These are phyloP conservation scores for Pochonia chlamydosporia DNA, from an alignment of 2,329 filamentous ascomycete species.

Conservation along the genomic window DNA sequence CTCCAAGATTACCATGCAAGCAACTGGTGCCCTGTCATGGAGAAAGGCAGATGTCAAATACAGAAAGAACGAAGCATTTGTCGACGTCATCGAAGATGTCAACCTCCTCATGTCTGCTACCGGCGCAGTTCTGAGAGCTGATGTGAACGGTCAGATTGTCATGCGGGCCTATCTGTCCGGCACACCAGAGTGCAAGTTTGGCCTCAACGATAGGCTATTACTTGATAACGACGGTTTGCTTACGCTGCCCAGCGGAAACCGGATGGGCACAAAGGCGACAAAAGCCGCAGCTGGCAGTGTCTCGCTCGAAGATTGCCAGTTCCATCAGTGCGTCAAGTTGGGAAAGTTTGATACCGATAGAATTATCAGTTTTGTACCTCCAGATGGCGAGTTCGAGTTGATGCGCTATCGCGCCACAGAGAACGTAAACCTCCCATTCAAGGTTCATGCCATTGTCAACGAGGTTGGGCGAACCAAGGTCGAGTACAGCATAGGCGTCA, in stretches of 20 bases:
- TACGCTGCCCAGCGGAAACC: conserved; percentile 66
- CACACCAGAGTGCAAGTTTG: conserved; percentile 98
- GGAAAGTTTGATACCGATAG: conserved; percentile 95
- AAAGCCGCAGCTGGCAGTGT: conserved; percentile 94
- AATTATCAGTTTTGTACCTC: conserved; percentile 94
- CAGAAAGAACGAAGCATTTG: conserved; percentile 98
- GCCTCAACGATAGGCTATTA: conserved; percentile 88
- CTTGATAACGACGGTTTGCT: conserved; percentile 71
- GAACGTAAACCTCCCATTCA: conserved; percentile 98
- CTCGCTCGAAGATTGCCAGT: conserved; percentile 94
- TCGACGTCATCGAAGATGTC: conserved; percentile 98
- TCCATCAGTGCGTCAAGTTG: conserved; percentile 97
- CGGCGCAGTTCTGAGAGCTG: conserved; percentile 87
- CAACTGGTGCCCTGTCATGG: conserved; percentile 94
- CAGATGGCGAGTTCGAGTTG: conserved; percentile 95
- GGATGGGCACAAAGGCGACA: conserved; percentile 78
- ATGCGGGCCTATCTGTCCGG: conserved; percentile 98
- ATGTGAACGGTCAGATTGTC: conserved; percentile 94
- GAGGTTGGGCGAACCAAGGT: conserved; percentile 96
- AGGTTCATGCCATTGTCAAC: conserved; percentile 97
- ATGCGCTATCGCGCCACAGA: conserved; percentile 98
- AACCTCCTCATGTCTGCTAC: conserved; percentile 99
- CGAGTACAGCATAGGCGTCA: conserved; percentile 96
- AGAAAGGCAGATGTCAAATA: conserved; percentile 96
- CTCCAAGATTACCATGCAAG: conserved; percentile 98